Percentiles rank a stretch among this genome's conserved stretches.
Evolutionary conservation across 768 basidiomycete species (phyloP).

Genomic region (Boletus pseudo-olivaceus): DNA sequence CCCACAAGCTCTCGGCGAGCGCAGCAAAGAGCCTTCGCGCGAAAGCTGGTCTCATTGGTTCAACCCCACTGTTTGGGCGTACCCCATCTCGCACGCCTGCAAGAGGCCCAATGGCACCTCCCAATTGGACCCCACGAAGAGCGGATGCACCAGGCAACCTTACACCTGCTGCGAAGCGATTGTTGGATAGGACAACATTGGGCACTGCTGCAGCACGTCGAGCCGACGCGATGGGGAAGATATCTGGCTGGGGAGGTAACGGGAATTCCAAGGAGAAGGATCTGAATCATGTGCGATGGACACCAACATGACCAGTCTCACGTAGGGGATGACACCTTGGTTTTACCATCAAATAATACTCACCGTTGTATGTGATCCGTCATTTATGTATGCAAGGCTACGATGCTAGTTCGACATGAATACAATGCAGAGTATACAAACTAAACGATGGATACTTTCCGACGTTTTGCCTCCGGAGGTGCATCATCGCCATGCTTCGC

Average conservation of each 20-base stretch:
- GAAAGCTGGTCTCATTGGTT: constrained; percentile 60
- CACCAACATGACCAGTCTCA: constrained; percentile 63
- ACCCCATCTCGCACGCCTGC: constrained; percentile 37
- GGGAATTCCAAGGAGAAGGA: constrained; percentile 53
- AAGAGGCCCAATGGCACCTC: constrained; percentile 66
- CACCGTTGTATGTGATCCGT: constrained; percentile 1
- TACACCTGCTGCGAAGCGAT: constrained; percentile 79
- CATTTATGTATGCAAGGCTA: constrained; percentile 10
- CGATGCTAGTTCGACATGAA: constrained; percentile 6
- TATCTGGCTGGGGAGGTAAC: constrained; percentile 53
- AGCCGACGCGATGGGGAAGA: constrained; percentile 62
- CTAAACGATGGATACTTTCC: constrained; percentile 44
- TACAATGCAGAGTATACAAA: constrained; percentile 9
- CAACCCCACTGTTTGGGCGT: constrained; percentile 25
- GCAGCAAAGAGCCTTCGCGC: constrained; percentile 79
- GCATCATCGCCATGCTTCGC: constrained; percentile 24
- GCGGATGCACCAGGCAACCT: constrained; percentile 69
- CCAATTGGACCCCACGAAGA: constrained; percentile 73
- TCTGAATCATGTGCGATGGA: constrained; percentile 69
- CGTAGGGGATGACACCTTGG: constrained; percentile 28
- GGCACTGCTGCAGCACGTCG: constrained; percentile 59
- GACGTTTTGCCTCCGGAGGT: constrained; percentile 53
- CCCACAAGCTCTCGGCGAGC: constrained; percentile 73
- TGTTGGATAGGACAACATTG: constrained; percentile 71
- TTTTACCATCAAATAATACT: constrained; percentile 4